Percentiles rank a stretch among this genome's conserved stretches.
phyloP scores from a whole-genome alignment of 345 rosid species.

The Kernera saxatilis region DNA sequence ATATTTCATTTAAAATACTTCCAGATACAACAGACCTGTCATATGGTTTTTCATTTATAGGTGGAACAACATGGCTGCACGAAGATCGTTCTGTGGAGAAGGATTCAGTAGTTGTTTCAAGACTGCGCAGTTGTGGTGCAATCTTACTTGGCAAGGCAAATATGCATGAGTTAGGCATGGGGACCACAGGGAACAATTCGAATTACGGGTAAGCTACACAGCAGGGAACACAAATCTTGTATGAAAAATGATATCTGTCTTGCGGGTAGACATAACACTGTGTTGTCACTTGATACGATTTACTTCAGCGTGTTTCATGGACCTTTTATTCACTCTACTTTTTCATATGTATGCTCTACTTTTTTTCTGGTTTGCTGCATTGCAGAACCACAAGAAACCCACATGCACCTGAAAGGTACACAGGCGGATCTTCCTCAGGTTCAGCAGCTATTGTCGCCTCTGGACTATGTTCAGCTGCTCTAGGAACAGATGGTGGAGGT shows the following conservation, averaged over 20 bases:
- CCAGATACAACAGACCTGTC: not conserved
- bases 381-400: slow-evolving; percentile 92
- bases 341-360: not conserved
- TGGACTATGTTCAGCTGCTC: slow-evolving; percentile 88
- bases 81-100: slow-evolving; percentile 57
- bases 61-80: slow-evolving; percentile 86
- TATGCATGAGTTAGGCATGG: slow-evolving; percentile 96
- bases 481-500: slow-evolving; percentile 99
- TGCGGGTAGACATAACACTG: not conserved
- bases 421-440: slow-evolving; percentile 96
- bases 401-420: slow-evolving; percentile 73
- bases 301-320: not conserved
- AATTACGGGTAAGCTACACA: slow-evolving; percentile 64
- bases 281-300: not conserved
- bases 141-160: slow-evolving; percentile 83
- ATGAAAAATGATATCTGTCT: not conserved
- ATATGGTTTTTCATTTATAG: slow-evolving; percentile 31
- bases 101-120: slow-evolving; percentile 70
- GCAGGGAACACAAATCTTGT: not conserved
- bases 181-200: slow-evolving; percentile 89
- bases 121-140: slow-evolving; percentile 73
- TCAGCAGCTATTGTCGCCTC: slow-evolving; percentile 90
- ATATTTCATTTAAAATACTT: not conserved
- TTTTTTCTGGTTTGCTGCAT: not conserved
- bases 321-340: not conserved